phyloP scores from a whole-genome alignment of 257 asterid species.

The Scutellaria minor region DNA sequence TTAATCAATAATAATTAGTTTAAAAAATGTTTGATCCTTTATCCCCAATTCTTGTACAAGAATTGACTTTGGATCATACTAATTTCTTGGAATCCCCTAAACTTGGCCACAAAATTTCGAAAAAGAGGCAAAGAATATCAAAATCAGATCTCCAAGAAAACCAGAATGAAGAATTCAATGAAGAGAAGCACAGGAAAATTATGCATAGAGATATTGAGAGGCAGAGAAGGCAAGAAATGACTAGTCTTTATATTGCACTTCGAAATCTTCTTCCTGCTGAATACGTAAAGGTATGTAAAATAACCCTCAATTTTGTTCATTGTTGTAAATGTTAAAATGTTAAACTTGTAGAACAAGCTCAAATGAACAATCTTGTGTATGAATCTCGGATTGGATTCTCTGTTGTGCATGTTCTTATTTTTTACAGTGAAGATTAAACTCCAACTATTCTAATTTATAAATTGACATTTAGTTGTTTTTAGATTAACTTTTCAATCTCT shows the following conservation, averaged over 20 bases:
- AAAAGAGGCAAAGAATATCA: slow-evolving; percentile 33
- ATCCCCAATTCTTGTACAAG: slow-evolving; percentile 12
- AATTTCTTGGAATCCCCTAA: neutral
- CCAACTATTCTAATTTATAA: too few species aligned
- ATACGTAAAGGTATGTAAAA: slow-evolving; percentile 49
- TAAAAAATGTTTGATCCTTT: neutral
- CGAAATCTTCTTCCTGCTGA: slow-evolving; percentile 57
- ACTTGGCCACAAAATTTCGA: neutral
- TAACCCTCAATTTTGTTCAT: too few species aligned
- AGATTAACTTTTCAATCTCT: too few species aligned
- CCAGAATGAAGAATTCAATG: neutral
- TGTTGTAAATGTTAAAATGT: too few species aligned
- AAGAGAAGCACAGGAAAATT: slow-evolving; percentile 35
- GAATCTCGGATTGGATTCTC: too few species aligned
- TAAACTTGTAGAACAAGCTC: too few species aligned
- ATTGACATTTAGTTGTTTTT: too few species aligned
- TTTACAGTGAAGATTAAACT: too few species aligned
- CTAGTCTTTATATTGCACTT: slow-evolving; percentile 55
- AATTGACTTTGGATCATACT: neutral
- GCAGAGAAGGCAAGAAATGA: slow-evolving; percentile 69
- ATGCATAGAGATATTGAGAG: slow-evolving; percentile 63
- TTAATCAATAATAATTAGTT: neutral
- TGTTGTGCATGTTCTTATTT: too few species aligned
- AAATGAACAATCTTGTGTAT: too few species aligned
- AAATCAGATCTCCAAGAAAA: slow-evolving; percentile 21